Evolutionary conservation across 164 flowering plant species (phyloP), one percentile per base, ranked within the genome.

Genomic region (Echeveria elegans): DNA sequence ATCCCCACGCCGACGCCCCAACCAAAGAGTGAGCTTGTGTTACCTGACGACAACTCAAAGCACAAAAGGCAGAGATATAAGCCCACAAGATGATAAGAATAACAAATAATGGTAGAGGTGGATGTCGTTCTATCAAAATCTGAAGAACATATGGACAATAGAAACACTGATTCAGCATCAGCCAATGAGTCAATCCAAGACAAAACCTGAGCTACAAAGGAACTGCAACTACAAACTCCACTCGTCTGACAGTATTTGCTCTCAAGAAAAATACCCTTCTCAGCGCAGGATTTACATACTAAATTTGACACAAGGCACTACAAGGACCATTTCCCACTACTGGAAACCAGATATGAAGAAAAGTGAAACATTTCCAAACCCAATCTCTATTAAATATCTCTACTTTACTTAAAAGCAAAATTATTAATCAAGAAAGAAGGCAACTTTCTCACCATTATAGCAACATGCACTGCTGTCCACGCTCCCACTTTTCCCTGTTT

Each of bases 1-100:
- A 88, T 75, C 11, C 92, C 92, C 60, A 82, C 71, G 26, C 89
- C 81, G 73, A 88, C 74, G 36, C 94, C 97, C 81, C 82, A 84
- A 24, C 76, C 68, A 69, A 85, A 81, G 28, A 73, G 66, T 29
- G 89, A 76, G 32, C 28, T 56, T 56, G 61, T 19, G 74, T 60
- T 69, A 63, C 76, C 92, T 87, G 74, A 65, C 73, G 66, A 60
- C 67, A 15, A 53, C 52, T 15, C 50, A 14, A 28, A 69, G 50
- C 15, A 10, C 45, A 7, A 48, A 31, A 63, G 28, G 30, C 18
- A 23, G 31, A 21, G 37, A 24, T 16, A 12, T 59, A 68, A 31
- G 15, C 62, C 26, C 34, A 21, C 2, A 36, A 6, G 41, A 15
- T 37, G 23, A 12, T 24, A 36, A 36, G 19, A 41, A 26, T 24